A percentile compares a stretch with the other conserved stretches of the same genome.
Conservation (phyloP, 2,329 filamentous ascomycete species). For the Hymenotorrendiella dingleyae region DNA sequence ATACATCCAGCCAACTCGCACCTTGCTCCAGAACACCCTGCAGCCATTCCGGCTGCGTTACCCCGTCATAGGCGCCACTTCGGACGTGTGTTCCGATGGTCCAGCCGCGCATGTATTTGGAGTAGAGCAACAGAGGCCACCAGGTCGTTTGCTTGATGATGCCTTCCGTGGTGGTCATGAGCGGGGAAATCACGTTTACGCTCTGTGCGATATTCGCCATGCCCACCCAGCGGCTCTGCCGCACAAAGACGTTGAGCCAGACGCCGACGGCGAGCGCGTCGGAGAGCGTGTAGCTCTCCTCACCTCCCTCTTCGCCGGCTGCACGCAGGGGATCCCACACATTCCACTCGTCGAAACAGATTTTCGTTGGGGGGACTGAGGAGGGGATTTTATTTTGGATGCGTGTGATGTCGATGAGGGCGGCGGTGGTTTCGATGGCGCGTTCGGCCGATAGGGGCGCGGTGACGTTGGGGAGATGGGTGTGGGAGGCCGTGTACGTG, state of each 20-base stretch:
- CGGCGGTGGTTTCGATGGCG: conserved; percentile 56
- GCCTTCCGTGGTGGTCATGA: conserved; percentile 55
- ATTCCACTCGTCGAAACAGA: conserved; percentile 68
- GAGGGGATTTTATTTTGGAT: conserved; percentile 45
- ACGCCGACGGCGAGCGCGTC: conserved; percentile 58
- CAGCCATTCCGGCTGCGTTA: conserved; percentile 61
- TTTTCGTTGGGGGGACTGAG: conserved; percentile 41
- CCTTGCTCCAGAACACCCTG: conserved; percentile 54
- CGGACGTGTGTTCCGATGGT: conserved; percentile 62
- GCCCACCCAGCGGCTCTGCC: conserved; percentile 54
- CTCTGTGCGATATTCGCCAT: conserved; percentile 64
- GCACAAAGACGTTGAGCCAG: conserved; percentile 59
- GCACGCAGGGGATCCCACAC: conserved; percentile 60
- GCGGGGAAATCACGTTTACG: conserved; percentile 61
- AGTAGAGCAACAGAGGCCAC: conserved; percentile 57
- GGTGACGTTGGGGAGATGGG: conserved; percentile 44
- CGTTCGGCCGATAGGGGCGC: conserved; percentile 57
- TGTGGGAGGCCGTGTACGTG: conserved; percentile 48
- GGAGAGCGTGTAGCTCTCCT: conserved; percentile 57
- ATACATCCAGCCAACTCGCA: conserved; percentile 65
- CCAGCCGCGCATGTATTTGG: conserved; percentile 66
- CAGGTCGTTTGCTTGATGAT: conserved; percentile 59
- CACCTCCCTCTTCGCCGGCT: conserved; percentile 55
- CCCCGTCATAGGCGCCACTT: conserved; percentile 57
- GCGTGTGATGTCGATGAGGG: conserved; percentile 56